phyloP scores from a whole-genome alignment of 192 early-diverging fungal genomes.

The Paraglomus brasilianum region DNA sequence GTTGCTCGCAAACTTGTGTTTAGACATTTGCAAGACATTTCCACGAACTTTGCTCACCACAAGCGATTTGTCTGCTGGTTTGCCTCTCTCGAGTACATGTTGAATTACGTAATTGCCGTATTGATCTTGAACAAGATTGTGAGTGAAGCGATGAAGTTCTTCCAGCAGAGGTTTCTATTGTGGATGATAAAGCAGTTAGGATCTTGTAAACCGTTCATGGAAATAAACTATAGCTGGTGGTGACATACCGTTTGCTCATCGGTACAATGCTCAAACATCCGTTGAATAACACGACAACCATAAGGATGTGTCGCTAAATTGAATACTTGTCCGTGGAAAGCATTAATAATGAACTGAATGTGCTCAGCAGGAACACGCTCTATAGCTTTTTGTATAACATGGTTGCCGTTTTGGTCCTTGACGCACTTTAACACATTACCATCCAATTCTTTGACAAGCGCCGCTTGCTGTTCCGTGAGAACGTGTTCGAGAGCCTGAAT shows the following conservation, averaged over 20 bases:
- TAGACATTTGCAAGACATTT: conserved; percentile 87
- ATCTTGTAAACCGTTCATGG: not conserved
- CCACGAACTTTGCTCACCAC: conserved; percentile 90
- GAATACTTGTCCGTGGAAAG: conserved; percentile 97
- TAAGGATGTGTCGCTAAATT: conserved; percentile 96
- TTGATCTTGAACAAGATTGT: conserved; percentile 94
- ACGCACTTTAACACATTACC: conserved; percentile 97
- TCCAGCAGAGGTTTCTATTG: conserved; percentile 78
- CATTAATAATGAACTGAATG: conserved; percentile 95
- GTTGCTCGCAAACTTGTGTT: conserved; percentile 99
- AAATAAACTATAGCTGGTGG: not conserved
- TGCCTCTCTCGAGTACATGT: conserved; percentile 94
- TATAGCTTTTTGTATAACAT: conserved; percentile 99
- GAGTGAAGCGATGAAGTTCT: conserved; percentile 90
- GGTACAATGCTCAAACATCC: conserved; percentile 99
- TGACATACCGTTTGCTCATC: conserved; percentile 70
- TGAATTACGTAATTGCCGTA: conserved; percentile 99
- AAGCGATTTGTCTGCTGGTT: conserved; percentile 80
- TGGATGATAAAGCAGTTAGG: not conserved
- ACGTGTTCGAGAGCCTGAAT: conserved; percentile 86
- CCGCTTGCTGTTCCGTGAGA: conserved; percentile 84
- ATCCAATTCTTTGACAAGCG: conserved; percentile 88
- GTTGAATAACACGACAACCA: conserved; percentile 97
- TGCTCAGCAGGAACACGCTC: conserved; percentile 92
- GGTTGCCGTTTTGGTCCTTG: conserved; percentile 99